A percentile compares a stretch with the other conserved stretches of the same genome.
Evolutionary conservation across 176 grass and related monocot species (phyloP).

Genomic region (Aegilops sharonensis): DNA sequence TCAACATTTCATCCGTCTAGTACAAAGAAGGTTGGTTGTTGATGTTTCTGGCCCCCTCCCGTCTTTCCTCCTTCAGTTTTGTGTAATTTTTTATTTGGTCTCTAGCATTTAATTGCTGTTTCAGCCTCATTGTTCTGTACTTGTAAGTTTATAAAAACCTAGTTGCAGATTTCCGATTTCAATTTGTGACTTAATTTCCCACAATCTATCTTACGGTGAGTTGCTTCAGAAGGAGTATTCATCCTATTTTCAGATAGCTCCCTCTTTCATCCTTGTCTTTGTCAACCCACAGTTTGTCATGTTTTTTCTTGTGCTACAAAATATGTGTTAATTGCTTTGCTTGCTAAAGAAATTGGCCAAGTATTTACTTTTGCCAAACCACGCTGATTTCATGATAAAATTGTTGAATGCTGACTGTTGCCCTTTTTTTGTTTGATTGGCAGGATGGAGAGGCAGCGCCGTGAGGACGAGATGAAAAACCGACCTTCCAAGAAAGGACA

Average conservation of each 20-base stretch:
- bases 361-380: not conserved
- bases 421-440: constrained; percentile 25
- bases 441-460: constrained; percentile 89
- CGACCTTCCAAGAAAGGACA: constrained; percentile 83
- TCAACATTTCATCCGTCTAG: constrained; percentile 91
- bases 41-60: not conserved
- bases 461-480: constrained; percentile 76
- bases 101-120: not conserved
- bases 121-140: constrained; percentile 11
- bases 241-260: not conserved
- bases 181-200: not conserved
- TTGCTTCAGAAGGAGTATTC: not conserved
- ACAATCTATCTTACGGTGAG: constrained; percentile 1
- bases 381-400: constrained; percentile 2
- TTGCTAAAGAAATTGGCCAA: not conserved
- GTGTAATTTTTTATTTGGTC: not conserved
- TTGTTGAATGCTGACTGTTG: constrained; percentile 1
- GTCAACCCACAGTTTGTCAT: not conserved
- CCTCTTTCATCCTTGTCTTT: not conserved
- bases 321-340: not conserved
- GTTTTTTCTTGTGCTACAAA: not conserved
- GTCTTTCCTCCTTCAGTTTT: not conserved
- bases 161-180: not conserved
- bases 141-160: not conserved
- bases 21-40: constrained; percentile 77